Conservation (phyloP, 1,284 basidiomycete species). For the Blastosporella zonata region DNA sequence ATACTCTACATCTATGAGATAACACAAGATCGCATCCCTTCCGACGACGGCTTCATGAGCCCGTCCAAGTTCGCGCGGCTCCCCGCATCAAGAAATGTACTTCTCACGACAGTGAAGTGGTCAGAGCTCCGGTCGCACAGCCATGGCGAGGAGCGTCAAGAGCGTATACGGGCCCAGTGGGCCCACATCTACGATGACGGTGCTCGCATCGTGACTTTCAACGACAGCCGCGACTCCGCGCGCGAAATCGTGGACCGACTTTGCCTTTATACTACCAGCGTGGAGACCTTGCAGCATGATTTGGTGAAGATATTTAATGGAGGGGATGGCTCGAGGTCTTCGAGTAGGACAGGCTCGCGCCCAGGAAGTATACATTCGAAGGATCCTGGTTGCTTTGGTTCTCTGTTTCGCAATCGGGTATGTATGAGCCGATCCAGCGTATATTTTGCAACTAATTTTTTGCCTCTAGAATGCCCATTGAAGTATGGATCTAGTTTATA, state of each 20-base stretch:
- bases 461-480: neutral
- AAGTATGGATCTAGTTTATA: neutral
- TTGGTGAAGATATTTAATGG: neutral
- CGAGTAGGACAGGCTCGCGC: neutral
- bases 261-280: slow-evolving; percentile 1
- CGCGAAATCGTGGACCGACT: neutral
- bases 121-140: neutral
- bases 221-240: slow-evolving; percentile 3
- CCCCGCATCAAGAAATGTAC: neutral
- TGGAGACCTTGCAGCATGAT: neutral
- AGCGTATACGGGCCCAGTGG: neutral
- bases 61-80: neutral
- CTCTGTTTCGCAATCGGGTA: slow-evolving; percentile 1
- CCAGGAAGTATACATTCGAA: neutral
- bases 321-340: neutral
- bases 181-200: neutral
- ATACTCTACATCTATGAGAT: slow-evolving; percentile 9
- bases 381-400: neutral
- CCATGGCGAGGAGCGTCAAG: neutral
- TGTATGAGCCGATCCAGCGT: neutral
- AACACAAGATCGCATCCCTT: neutral
- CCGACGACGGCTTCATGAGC: neutral
- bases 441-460: neutral
- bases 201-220: neutral
- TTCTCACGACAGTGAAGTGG: slow-evolving; percentile 5